A percentile compares a stretch with the other conserved stretches of the same genome.
These are phyloP conservation scores for Paramecium sonneborni DNA, from an alignment of 73 alveolate species.

Conservation along the genomic window DNA sequence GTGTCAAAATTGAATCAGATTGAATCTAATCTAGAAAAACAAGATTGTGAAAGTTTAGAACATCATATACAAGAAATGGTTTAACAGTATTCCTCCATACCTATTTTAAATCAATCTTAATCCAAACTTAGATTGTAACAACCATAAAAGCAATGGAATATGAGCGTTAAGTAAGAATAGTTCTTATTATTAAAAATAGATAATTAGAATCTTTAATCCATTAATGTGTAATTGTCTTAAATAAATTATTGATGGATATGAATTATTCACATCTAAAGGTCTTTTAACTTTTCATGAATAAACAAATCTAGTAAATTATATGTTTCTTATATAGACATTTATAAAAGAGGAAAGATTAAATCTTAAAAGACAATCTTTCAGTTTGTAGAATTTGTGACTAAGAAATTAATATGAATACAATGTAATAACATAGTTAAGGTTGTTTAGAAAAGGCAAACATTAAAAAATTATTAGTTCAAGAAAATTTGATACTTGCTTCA, in stretches of 20 bases:
- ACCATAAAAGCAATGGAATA: not conserved
- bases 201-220: not conserved
- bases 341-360: not conserved
- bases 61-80: not conserved
- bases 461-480: conserved; percentile 30
- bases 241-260: not conserved
- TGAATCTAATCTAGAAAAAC: not conserved
- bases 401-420: not conserved
- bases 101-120: not conserved
- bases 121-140: not conserved
- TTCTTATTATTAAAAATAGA: not conserved
- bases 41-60: not conserved
- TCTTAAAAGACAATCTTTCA: conserved; percentile 19
- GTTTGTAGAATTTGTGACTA: conserved; percentile 42
- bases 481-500: conserved; percentile 21
- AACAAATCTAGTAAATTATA: not conserved
- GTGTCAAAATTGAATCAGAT: not conserved
- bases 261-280: not conserved
- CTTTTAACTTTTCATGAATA: not conserved
- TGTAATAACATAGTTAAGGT: conserved; percentile 36
- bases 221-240: not conserved
- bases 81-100: not conserved
- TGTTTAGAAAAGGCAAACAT: conserved; percentile 63
- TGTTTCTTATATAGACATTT: not conserved
- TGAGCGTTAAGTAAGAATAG: not conserved